phyloP scores from a whole-genome alignment of 257 asterid species.

The Solanum chilense region DNA sequence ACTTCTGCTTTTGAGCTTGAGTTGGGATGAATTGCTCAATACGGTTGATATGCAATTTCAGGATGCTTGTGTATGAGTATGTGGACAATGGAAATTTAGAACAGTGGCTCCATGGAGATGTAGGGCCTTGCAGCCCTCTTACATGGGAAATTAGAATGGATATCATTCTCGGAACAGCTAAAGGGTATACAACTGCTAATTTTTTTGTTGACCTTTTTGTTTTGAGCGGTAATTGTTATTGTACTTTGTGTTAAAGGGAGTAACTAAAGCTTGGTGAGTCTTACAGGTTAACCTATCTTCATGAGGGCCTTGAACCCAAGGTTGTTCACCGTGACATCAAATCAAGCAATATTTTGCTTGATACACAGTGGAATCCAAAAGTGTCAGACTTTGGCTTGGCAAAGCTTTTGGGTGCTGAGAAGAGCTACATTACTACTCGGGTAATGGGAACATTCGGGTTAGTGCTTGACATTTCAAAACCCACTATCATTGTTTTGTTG shows the following conservation, averaged over 20 bases:
- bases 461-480: conserved; percentile 11
- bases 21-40: background rate
- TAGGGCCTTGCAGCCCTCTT: conserved; percentile 74
- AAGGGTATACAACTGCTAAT: conserved; percentile 43
- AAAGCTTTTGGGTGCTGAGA: conserved; percentile 77
- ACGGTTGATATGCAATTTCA: conserved; percentile 2
- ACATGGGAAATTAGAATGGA: conserved; percentile 91
- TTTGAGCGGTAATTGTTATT: no score
- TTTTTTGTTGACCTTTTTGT: background rate
- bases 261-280: background rate
- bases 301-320: conserved; percentile 91
- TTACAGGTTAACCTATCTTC: conserved; percentile 70
- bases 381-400: conserved; percentile 92
- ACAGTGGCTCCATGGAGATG: conserved; percentile 96
- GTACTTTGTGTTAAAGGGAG: background rate
- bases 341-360: conserved; percentile 81
- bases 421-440: conserved; percentile 70
- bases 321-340: conserved; percentile 90
- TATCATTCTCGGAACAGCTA: conserved; percentile 81
- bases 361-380: conserved; percentile 63
- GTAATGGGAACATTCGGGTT: conserved; percentile 98
- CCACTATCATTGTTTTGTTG: background rate
- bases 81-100: conserved; percentile 85
- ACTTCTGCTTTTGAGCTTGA: background rate
- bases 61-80: conserved; percentile 89